A percentile compares a stretch with the other conserved stretches of the same genome.
phyloP scores from a whole-genome alignment of 2,329 filamentous ascomycete species.

The Cryoendolithus antarcticus region DNA sequence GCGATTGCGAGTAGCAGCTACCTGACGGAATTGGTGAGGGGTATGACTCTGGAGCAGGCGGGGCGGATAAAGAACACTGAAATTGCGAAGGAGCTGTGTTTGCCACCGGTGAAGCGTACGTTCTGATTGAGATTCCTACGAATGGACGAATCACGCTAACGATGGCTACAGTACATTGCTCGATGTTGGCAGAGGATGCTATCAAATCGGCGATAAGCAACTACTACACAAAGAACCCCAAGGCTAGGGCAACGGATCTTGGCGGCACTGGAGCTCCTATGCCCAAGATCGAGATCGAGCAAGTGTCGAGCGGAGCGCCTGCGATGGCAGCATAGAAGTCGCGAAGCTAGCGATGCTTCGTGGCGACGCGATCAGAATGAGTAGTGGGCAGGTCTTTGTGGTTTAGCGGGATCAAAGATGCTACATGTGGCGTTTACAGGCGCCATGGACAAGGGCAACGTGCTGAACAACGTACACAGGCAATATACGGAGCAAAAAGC shows the following conservation, averaged over 20 bases:
- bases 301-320: no score
- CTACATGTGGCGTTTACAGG: no score
- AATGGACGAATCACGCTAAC: conserved; percentile 3
- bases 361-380: no score
- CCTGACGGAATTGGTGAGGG: conserved; percentile 83
- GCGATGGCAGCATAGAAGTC: no score
- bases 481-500: no score
- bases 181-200: conserved; percentile 82
- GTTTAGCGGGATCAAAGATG: no score
- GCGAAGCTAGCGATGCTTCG: no score
- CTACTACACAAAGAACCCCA: conserved; percentile 84
- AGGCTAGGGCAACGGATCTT: conserved; percentile 60
- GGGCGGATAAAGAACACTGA: conserved; percentile 90
- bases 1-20: conserved; percentile 94
- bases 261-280: conserved; percentile 60
- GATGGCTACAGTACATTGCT: conserved; percentile 59
- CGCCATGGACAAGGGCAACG: no score
- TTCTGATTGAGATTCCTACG: no score
- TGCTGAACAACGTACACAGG: no score
- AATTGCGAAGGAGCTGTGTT: conserved; percentile 89
- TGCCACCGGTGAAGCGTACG: conserved; percentile 73
- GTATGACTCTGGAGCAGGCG: conserved; percentile 93
- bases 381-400: no score
- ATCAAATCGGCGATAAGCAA: conserved; percentile 87
- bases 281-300: conserved; percentile 52